Evolutionary conservation across 768 basidiomycete species (phyloP), one percentile per base, ranked within the genome.

Genomic region (Phylloporus arenicola): DNA sequence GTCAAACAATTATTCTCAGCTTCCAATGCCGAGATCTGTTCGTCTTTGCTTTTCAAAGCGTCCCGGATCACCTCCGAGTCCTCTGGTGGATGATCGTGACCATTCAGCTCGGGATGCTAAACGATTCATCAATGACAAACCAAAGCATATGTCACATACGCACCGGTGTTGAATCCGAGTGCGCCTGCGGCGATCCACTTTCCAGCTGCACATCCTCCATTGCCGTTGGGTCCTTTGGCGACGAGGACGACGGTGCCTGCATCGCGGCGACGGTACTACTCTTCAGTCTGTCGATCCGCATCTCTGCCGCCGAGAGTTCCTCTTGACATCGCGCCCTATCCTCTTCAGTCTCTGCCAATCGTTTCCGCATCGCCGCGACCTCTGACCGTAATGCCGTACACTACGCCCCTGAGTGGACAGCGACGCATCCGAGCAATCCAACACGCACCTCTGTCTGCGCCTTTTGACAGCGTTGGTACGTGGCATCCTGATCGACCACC

Each of bases 121-220:
- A 27, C 58, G 44, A 48, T 27, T 57, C 14, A 73, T 84, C 74
- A 68, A 53, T 10, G n/a, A 45, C 27, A n/a, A 2, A n/a, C 16
- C 17, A 64, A 57, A 56, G 41, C 58, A 61, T 7, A 6, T 44
- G 70, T 74, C 8, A 19, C 72, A 75, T 76, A 85, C 86, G 81
- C 78, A 87, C 86, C 74, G 72, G 76, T 68, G 84, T 81, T 75
- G 83, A 78, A 72, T 77, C 80, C 69, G 77, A 75, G 69, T 72
- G 73, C 59, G 64, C 65, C 64, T 69, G 72, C 56, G 73, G 56
- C 11, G 68, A 69, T 74, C 77, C 74, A 78, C 78, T 65, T 69
- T 53, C 59, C 4, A 24, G 54, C 43, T 64, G 69, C 37, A 55
- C 45, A 6, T 58, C 64, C 37, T 71, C 63, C 49, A 58, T 59